Conservation (phyloP, 202 grass and related monocot species). For the Zoysia matrella region DNA sequence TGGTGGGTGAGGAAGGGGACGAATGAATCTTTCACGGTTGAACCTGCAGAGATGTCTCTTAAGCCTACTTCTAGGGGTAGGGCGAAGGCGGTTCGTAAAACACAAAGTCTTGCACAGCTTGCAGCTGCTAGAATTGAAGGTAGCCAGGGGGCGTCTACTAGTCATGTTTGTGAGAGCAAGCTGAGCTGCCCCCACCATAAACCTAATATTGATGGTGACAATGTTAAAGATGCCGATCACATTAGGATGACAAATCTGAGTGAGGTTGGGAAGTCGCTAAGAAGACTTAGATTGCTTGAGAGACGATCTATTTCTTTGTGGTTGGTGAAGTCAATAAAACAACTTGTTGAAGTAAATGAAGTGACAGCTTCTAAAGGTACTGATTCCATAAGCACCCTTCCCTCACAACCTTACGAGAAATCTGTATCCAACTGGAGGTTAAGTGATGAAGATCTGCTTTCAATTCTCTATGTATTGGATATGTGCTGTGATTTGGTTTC, state of each 20-base stretch:
- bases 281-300: slow-evolving; percentile 87
- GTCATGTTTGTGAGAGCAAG: slow-evolving; percentile 97
- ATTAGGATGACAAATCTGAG: slow-evolving; percentile 54
- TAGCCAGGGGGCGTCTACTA: slow-evolving; percentile 94
- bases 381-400: slow-evolving; percentile 57
- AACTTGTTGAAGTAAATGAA: slow-evolving; percentile 93
- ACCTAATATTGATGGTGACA: slow-evolving; percentile 65
- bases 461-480: slow-evolving; percentile 89
- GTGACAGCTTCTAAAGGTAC: slow-evolving; percentile 62
- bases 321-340: slow-evolving; percentile 84
- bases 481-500: slow-evolving; percentile 88
- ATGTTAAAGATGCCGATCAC: slow-evolving; percentile 69
- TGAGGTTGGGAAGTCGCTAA: slow-evolving; percentile 86
- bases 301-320: slow-evolving; percentile 88
- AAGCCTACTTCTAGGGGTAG: slow-evolving; percentile 88
- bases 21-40: slow-evolving; percentile 79
- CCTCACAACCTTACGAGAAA: slow-evolving; percentile 62
- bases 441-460: slow-evolving; percentile 85
- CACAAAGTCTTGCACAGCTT: slow-evolving; percentile 93
- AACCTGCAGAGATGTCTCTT: slow-evolving; percentile 61
- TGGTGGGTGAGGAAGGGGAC: slow-evolving; percentile 93
- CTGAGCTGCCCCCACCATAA: slow-evolving; percentile 88
- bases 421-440: slow-evolving; percentile 67
- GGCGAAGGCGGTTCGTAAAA: slow-evolving; percentile 80
- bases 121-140: slow-evolving; percentile 89